Percentiles rank a stretch among this genome's conserved stretches.
Evolutionary conservation across 371 early-diverging fungal genomes (phyloP).

Genomic region (Rhizomucor pusillus): DNA sequence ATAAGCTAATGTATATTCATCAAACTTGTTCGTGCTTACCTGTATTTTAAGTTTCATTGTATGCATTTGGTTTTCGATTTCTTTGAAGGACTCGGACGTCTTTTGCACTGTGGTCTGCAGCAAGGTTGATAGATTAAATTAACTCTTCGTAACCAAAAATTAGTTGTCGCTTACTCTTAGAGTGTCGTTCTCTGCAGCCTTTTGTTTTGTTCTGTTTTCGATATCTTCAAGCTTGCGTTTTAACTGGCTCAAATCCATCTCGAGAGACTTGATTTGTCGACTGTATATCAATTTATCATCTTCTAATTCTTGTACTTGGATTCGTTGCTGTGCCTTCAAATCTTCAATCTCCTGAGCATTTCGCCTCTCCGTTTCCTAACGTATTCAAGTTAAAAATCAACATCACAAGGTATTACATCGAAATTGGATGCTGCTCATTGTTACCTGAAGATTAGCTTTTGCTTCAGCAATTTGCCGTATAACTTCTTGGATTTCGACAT

Average conservation of each 20-base stretch:
- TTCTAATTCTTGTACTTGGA: slow-evolving; percentile 31
- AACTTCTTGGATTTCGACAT: slow-evolving; percentile 27
- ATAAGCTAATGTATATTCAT: neutral
- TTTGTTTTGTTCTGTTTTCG: slow-evolving; percentile 12
- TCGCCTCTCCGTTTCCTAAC: slow-evolving; percentile 16
- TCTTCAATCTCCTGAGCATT: slow-evolving; percentile 25
- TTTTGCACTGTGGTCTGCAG: slow-evolving; percentile 5
- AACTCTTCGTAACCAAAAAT: no score
- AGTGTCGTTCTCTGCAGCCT: slow-evolving; percentile 2
- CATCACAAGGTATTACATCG: neutral
- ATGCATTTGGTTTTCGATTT: slow-evolving; percentile 10
- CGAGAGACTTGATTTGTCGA: slow-evolving; percentile 19
- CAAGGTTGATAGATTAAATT: no score
- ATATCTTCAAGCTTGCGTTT: slow-evolving; percentile 11
- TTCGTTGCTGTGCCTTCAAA: slow-evolving; percentile 27
- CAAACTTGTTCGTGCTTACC: slow-evolving; percentile 3
- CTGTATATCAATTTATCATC: slow-evolving; percentile 29
- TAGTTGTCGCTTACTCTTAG: slow-evolving; percentile 9
- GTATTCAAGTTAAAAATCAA: neutral
- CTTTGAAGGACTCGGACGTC: slow-evolving; percentile 7
- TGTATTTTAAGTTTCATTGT: slow-evolving; percentile 11
- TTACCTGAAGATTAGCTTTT: slow-evolving; percentile 26
- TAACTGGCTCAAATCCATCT: slow-evolving; percentile 24
- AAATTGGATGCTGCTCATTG: neutral
- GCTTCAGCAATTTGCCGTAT: slow-evolving; percentile 22